These are phyloP conservation scores for Asparagopsis taxiformis DNA, from an alignment of 31 red algal species.

Conservation along the genomic window DNA sequence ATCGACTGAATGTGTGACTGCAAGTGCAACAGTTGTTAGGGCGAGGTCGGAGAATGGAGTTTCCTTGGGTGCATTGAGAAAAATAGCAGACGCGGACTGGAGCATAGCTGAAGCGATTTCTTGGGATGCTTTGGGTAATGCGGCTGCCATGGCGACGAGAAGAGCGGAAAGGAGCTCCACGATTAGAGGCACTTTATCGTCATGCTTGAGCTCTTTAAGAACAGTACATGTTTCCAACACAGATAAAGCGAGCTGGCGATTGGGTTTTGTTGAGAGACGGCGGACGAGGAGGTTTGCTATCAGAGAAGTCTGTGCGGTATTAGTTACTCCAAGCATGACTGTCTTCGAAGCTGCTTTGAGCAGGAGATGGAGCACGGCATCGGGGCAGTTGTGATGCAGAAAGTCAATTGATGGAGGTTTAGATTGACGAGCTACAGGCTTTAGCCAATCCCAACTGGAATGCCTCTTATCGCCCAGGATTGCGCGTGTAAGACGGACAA, in stretches of 20 bases:
- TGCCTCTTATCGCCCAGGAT: conserved; percentile 1
- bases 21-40: neutral
- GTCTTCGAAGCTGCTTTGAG: conserved; percentile 8
- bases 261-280: neutral
- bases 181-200: neutral
- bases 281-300: conserved; percentile 14
- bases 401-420: conserved; percentile 18
- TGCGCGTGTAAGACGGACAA: conserved; percentile 2
- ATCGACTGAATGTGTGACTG: conserved; percentile 1
- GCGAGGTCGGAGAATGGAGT: neutral
- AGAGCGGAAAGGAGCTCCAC: neutral
- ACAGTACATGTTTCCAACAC: neutral
- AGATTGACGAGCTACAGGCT: conserved; percentile 22
- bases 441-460: conserved; percentile 18
- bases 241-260: conserved; percentile 1
- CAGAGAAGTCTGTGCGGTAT: neutral
- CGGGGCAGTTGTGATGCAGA: conserved; percentile 10
- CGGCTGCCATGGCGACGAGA: neutral
- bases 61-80: neutral
- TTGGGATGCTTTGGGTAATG: neutral
- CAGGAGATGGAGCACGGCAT: neutral
- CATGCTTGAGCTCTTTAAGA: neutral
- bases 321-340: neutral
- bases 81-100: neutral
- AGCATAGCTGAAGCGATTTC: neutral